Evolutionary conservation across 306 rosid species (phyloP).

Genomic region (Albizia julibrissin): DNA sequence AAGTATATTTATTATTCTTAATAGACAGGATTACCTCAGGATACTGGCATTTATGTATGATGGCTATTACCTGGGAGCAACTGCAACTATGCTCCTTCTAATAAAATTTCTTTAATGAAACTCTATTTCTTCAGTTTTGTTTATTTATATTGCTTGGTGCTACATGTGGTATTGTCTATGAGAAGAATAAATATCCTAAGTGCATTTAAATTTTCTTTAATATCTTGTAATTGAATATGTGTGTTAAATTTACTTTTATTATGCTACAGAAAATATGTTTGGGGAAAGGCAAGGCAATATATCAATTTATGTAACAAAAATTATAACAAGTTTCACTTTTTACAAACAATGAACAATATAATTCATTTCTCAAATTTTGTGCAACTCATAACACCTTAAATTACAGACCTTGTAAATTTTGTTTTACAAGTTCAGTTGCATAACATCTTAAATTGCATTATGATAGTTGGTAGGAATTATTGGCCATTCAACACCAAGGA

Average conservation of each 20-base stretch:
- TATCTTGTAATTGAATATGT: too few relatives aligned
- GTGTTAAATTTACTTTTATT: too few relatives aligned
- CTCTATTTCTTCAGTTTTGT: not conserved
- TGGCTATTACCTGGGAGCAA: conserved; percentile 8
- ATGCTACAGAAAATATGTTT: too few relatives aligned
- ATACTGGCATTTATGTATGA: conserved; percentile 12
- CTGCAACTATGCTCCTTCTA: not conserved
- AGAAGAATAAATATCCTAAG: too few relatives aligned
- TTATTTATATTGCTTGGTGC: conserved; percentile 19
- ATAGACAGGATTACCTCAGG: conserved; percentile 20
- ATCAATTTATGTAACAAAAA: not conserved
- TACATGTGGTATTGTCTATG: conserved; percentile 14
- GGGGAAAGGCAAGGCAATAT: not conserved
- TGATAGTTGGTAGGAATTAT: too few relatives aligned
- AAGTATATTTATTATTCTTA: conserved; percentile 48
- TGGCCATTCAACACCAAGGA: too few relatives aligned
- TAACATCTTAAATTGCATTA: too few relatives aligned
- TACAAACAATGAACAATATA: not conserved
- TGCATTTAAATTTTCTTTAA: too few relatives aligned
- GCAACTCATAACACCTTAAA: not conserved
- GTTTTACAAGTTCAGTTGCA: too few relatives aligned
- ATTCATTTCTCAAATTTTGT: not conserved
- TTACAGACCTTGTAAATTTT: too few relatives aligned
- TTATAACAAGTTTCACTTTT: not conserved
- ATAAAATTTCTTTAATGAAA: conserved; percentile 13